Conservation (phyloP, 805 yeast genomes). For the Candida fluviatilis region DNA sequence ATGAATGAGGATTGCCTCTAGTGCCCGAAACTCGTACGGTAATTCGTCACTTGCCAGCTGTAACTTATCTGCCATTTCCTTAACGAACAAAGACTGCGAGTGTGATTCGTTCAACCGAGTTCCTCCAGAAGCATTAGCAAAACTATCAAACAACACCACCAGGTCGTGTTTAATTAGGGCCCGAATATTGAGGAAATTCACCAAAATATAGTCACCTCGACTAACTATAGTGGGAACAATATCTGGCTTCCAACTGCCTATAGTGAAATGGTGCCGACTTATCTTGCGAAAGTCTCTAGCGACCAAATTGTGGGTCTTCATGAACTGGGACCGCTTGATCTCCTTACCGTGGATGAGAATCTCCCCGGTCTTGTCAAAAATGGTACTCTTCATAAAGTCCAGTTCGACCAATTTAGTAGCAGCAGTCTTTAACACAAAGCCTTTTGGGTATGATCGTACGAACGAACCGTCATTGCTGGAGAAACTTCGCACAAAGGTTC, state of each 20-base stretch:
- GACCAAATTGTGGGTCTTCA: conserved; percentile 42
- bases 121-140: conserved; percentile 14
- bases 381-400: conserved; percentile 44
- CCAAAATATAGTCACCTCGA: conserved; percentile 42
- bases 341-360: conserved; percentile 44
- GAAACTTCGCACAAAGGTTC: neutral
- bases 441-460: neutral
- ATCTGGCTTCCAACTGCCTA: conserved; percentile 31
- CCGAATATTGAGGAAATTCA: conserved; percentile 46
- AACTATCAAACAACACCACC: conserved; percentile 44
- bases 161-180: conserved; percentile 51
- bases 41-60: conserved; percentile 31
- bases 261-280: conserved; percentile 25
- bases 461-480: neutral
- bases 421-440: neutral
- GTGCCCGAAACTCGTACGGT: conserved; percentile 87
- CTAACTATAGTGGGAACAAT: conserved; percentile 56
- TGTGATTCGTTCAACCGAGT: conserved; percentile 44
- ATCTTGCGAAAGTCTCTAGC: conserved; percentile 60
- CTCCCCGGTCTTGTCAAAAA: conserved; percentile 44
- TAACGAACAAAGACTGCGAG: conserved; percentile 39
- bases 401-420: conserved; percentile 12
- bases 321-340: conserved; percentile 37
- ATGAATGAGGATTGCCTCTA: conserved; percentile 81
- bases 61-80: conserved; percentile 38